Evolutionary conservation across 306 rosid species (phyloP).

Genomic region (Castanospermum australe): DNA sequence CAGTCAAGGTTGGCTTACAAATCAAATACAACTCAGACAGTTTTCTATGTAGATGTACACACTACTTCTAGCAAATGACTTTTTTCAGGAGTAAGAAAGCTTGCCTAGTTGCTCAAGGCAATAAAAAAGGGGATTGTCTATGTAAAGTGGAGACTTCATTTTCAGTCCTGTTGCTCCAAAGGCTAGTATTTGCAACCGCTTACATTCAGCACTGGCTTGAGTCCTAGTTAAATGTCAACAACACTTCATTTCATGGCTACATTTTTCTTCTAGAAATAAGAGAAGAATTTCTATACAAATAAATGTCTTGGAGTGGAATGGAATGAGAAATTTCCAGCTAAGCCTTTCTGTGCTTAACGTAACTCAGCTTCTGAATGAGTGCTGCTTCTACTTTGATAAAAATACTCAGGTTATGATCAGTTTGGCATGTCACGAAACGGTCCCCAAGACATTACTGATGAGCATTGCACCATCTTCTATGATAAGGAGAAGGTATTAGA

Average conservation of each 20-base stretch:
- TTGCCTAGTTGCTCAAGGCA: too few species aligned
- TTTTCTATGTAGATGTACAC: too few species aligned
- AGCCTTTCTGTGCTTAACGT: slow-evolving; percentile 16
- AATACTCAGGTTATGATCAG: slow-evolving; percentile 76
- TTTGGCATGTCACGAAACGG: slow-evolving; percentile 91
- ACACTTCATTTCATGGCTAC: not conserved
- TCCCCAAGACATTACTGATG: slow-evolving; percentile 72
- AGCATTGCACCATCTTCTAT: slow-evolving; percentile 93
- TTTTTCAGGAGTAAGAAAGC: too few species aligned
- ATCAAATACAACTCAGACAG: too few species aligned
- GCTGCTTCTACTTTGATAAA: slow-evolving; percentile 6
- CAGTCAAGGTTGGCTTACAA: too few species aligned
- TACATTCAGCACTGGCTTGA: not conserved
- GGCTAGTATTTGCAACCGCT: not conserved
- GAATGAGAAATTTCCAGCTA: not conserved
- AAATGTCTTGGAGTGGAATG: not conserved
- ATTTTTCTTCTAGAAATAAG: not conserved
- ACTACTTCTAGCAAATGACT: too few species aligned
- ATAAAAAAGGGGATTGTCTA: not conserved
- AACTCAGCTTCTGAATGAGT: slow-evolving; percentile 22
- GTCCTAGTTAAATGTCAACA: not conserved
- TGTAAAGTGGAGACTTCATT: not conserved
- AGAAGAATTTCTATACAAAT: not conserved
- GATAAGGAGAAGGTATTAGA: slow-evolving; percentile 77
- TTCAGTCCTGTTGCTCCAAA: slow-evolving; percentile 7